phyloP scores from a whole-genome alignment of 495 filamentous ascomycete species.

The Xylaria flabelliformis region DNA sequence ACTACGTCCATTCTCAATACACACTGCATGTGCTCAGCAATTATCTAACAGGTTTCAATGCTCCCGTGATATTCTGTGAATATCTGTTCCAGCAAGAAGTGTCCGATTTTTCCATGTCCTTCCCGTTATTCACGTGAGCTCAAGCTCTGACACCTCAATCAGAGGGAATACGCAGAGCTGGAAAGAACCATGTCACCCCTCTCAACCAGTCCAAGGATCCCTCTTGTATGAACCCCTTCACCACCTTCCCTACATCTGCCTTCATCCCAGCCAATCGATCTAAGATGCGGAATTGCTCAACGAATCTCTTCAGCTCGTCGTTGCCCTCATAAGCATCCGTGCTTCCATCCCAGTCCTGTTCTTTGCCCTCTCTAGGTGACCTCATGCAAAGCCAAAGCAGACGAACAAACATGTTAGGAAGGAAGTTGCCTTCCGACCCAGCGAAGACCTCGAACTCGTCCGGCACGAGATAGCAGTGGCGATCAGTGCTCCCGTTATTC shows the following conservation, averaged over 20 bases:
- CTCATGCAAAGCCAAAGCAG: slow-evolving; percentile 1
- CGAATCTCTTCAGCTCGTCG: background rate
- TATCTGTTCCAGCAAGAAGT: background rate
- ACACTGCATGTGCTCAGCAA: background rate
- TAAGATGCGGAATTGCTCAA: background rate
- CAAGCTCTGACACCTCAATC: background rate
- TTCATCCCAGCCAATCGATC: background rate
- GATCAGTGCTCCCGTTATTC: background rate
- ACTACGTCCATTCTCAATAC: background rate
- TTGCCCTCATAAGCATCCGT: background rate
- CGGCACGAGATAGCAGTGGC: background rate
- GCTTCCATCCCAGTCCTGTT: background rate
- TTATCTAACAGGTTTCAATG: background rate
- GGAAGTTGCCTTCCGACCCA: background rate
- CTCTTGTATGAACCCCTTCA: background rate
- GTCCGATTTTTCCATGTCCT: background rate
- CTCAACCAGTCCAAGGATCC: background rate
- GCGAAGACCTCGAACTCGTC: background rate
- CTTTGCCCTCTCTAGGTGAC: background rate
- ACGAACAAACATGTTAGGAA: background rate
- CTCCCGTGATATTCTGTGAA: too few species aligned
- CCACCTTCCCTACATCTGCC: background rate
- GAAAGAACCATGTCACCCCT: background rate
- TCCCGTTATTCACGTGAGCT: background rate
- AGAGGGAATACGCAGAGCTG: background rate